A percentile compares a stretch with the other conserved stretches of the same genome.
Evolutionary conservation across 192 early-diverging fungal species (phyloP).

Genomic region (Podila epigama): DNA sequence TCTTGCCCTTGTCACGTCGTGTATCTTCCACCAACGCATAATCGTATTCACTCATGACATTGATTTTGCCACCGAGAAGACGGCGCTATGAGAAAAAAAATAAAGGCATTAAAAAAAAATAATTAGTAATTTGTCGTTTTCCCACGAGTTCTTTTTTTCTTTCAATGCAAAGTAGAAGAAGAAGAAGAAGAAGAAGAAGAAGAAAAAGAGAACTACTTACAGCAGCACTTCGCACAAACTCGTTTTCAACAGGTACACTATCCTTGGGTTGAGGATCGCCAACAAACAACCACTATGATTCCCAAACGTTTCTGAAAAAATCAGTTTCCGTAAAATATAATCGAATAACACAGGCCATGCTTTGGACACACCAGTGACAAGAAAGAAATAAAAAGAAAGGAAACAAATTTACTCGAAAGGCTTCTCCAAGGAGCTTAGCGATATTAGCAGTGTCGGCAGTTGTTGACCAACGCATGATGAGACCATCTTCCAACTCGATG

Average conservation of each 20-base stretch:
- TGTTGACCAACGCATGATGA: constrained; percentile 41
- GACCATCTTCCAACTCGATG: constrained; percentile 25
- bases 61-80: constrained; percentile 2
- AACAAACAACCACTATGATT: neutral
- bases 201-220: neutral
- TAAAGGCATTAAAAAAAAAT: neutral
- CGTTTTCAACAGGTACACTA: neutral
- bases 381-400: neutral
- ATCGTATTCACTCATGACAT: constrained; percentile 7
- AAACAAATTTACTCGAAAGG: constrained; percentile 14
- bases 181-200: neutral
- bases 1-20: neutral
- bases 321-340: neutral
- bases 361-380: neutral
- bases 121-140: neutral
- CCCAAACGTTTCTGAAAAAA: no score
- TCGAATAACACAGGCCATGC: neutral
- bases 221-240: neutral
- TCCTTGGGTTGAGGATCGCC: neutral
- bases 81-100: constrained; percentile 1
- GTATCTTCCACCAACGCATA: constrained; percentile 38
- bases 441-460: constrained; percentile 8
- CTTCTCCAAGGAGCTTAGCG: neutral
- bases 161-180: no score
- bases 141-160: no score